Evolutionary conservation across 331 rosid species (phyloP).

Genomic region (Acacia concinna): DNA sequence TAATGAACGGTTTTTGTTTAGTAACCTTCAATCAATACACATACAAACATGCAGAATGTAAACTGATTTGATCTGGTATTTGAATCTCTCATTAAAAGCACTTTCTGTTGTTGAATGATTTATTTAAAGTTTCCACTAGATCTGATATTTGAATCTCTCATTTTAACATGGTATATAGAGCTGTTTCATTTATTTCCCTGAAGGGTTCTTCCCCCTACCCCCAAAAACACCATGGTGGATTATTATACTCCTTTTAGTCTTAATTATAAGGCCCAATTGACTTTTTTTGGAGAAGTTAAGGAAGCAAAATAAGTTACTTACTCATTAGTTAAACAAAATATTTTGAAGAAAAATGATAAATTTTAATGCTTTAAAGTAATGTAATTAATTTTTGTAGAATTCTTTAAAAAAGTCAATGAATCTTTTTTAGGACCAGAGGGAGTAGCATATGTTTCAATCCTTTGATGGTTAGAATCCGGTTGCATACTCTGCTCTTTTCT

Average conservation of each 20-base stretch:
- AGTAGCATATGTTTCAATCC: neutral
- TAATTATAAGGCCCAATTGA: no score
- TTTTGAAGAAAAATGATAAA: no score
- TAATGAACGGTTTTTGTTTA: neutral
- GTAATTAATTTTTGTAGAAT: no score
- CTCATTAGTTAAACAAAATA: no score
- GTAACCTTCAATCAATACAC: neutral
- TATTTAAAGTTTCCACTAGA: slow-evolving; percentile 7
- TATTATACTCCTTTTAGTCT: no score
- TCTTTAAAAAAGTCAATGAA: no score
- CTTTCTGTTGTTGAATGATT: slow-evolving; percentile 21
- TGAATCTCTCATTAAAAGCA: neutral
- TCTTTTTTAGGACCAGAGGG: no score
- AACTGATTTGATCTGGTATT: neutral
- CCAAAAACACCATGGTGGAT: neutral
- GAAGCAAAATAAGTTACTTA: no score
- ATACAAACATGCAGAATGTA: neutral
- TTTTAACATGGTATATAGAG: slow-evolving; percentile 10
- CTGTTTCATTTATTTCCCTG: slow-evolving; percentile 12
- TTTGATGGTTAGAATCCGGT: neutral
- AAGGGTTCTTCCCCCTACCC: no score
- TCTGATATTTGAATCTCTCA: neutral
- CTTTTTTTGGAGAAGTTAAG: no score
- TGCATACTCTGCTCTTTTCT: neutral
- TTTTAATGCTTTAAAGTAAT: no score